Evolutionary conservation across 441 rosid genomes (phyloP).

Genomic region (Eutrema salsugineum): DNA sequence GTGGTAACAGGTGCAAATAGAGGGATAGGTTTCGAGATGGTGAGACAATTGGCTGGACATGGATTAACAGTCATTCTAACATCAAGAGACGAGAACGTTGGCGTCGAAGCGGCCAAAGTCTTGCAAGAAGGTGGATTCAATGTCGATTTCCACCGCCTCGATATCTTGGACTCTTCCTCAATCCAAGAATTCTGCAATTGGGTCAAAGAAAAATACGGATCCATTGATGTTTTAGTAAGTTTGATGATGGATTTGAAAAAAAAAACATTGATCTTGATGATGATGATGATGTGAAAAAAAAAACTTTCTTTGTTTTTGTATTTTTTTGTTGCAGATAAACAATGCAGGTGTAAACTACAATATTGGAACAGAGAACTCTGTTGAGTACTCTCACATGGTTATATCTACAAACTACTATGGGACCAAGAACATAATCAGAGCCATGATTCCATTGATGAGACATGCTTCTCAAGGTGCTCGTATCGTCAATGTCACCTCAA

Average conservation of each 20-base stretch:
- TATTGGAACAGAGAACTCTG: slow-evolving; percentile 65
- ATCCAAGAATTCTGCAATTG: slow-evolving; percentile 55
- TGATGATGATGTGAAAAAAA: background rate
- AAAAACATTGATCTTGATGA: background rate
- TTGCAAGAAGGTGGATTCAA: slow-evolving; percentile 78
- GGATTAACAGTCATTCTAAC: slow-evolving; percentile 77
- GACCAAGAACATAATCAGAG: slow-evolving; percentile 67
- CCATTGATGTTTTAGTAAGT: slow-evolving; percentile 70
- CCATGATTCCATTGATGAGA: slow-evolving; percentile 85
- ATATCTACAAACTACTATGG: slow-evolving; percentile 78
- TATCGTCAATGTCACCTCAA: slow-evolving; percentile 81
- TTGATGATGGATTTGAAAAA: background rate
- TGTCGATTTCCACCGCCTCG: slow-evolving; percentile 76
- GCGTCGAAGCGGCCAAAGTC: slow-evolving; percentile 71
- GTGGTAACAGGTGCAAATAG: slow-evolving; percentile 91
- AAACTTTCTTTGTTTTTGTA: background rate
- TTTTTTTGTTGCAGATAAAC: slow-evolving; percentile 75
- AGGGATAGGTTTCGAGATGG: slow-evolving; percentile 93
- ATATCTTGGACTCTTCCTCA: slow-evolving; percentile 58
- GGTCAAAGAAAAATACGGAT: slow-evolving; percentile 60
- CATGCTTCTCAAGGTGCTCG: slow-evolving; percentile 73
- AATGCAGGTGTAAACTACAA: slow-evolving; percentile 94
- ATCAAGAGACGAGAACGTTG: slow-evolving; percentile 71
- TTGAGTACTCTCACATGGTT: slow-evolving; percentile 60
- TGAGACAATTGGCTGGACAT: slow-evolving; percentile 82